A percentile compares a stretch with the other conserved stretches of the same genome.
Evolutionary conservation across 1,284 basidiomycete species (phyloP).

Genomic region (Melampsora occidentalis): DNA sequence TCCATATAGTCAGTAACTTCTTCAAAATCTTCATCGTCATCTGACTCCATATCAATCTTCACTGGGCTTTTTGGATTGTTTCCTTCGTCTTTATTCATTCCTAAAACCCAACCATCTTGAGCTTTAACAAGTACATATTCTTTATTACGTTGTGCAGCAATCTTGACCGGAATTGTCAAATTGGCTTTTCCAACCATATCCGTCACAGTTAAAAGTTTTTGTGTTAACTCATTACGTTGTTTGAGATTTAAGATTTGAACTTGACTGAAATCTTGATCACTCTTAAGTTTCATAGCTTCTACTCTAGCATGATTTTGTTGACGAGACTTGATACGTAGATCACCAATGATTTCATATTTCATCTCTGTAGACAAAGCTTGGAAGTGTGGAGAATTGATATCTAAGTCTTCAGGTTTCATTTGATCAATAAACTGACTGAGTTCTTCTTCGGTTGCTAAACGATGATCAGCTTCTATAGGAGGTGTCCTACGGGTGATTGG

Average conservation of each 20-base stretch:
- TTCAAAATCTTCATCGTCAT: conserved; percentile 46
- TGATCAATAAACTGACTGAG: conserved; percentile 84
- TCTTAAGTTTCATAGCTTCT: conserved; percentile 82
- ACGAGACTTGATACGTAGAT: conserved; percentile 84
- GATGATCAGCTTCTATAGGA: conserved; percentile 65
- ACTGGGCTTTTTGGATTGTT: conserved; percentile 81
- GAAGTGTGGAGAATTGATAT: conserved; percentile 76
- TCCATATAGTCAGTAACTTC: conserved; percentile 6
- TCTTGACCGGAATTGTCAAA: conserved; percentile 82
- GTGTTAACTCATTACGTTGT: conserved; percentile 86
- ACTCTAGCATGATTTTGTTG: conserved; percentile 88
- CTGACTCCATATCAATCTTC: conserved; percentile 66
- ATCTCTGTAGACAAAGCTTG: conserved; percentile 88
- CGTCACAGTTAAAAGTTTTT: conserved; percentile 89
- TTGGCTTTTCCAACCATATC: conserved; percentile 84
- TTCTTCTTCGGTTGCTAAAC: conserved; percentile 90
- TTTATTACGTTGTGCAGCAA: conserved; percentile 88
- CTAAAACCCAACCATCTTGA: conserved; percentile 83
- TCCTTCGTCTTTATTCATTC: conserved; percentile 64
- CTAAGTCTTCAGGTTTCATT: conserved; percentile 87
- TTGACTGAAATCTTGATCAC: conserved; percentile 89
- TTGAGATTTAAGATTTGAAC: conserved; percentile 88
- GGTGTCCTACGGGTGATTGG: conserved; percentile 52
- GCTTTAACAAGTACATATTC: conserved; percentile 93
- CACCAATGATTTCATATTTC: conserved; percentile 97